phyloP scores from a whole-genome alignment of 306 rosid species.

The Cicer pinnatifidum region DNA sequence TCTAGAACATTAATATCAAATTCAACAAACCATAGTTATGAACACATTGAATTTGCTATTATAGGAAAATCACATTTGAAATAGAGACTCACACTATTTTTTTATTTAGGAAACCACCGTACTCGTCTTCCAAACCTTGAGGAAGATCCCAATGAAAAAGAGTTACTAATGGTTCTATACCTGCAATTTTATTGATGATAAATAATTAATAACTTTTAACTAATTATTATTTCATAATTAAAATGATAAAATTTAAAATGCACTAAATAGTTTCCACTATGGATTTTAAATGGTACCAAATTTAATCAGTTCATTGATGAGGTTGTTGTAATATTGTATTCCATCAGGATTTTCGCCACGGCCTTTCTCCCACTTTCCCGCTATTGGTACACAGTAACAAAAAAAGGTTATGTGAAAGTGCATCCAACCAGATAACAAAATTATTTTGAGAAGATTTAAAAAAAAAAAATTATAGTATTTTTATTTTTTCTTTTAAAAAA shows the following conservation, averaged over 20 bases:
- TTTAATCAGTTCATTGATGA: constrained; percentile 51
- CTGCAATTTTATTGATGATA: background rate
- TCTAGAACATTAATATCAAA: background rate
- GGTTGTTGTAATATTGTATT: constrained; percentile 55
- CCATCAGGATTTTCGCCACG: constrained; percentile 46
- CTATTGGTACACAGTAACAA: constrained; percentile 14
- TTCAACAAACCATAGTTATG: no score
- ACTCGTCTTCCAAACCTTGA: constrained; percentile 55
- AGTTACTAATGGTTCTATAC: background rate
- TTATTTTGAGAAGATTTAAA: no score
- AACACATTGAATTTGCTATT: no score
- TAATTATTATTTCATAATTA: no score
- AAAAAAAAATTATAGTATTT: no score
- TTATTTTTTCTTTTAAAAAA: no score
- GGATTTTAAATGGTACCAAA: constrained; percentile 38
- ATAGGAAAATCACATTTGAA: no score
- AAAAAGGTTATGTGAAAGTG: background rate
- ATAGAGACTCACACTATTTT: background rate
- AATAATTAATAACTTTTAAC: background rate
- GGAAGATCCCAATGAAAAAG: constrained; percentile 63
- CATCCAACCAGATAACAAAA: background rate
- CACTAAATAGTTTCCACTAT: no score
- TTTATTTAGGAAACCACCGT: constrained; percentile 51
- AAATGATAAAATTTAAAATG: background rate
- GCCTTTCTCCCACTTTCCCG: constrained; percentile 55